phyloP scores from a whole-genome alignment of 768 basidiomycete species.

The Leccinum variicolor region DNA sequence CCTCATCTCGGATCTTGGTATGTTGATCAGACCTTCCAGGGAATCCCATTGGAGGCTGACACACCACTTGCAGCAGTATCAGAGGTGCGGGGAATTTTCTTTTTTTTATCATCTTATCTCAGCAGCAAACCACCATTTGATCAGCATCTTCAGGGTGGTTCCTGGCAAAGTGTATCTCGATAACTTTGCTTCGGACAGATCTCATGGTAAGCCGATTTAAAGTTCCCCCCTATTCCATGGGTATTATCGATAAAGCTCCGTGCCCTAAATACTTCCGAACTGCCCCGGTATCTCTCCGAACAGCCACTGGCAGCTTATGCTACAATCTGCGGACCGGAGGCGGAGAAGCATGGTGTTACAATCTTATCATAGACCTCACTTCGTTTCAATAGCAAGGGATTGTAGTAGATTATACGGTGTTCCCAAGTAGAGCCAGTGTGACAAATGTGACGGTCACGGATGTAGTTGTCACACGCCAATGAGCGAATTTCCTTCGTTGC shows the following conservation, averaged over 20 bases:
- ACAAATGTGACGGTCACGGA: conserved; percentile 21
- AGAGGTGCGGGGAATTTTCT: conserved; percentile 38
- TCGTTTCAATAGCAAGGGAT: conserved; percentile 47
- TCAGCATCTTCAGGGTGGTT: conserved; percentile 63
- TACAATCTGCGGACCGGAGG: conserved; percentile 44
- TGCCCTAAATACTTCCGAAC: conserved; percentile 6
- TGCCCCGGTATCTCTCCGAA: conserved; percentile 36
- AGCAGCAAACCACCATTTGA: conserved; percentile 3
- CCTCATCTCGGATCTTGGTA: conserved; percentile 32
- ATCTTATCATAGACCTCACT: conserved; percentile 50
- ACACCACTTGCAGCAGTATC: conserved; percentile 33
- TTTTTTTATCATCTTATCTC: conserved; percentile 2
- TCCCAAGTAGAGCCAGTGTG: conserved; percentile 4
- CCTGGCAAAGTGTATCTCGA: conserved; percentile 48
- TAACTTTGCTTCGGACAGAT: conserved; percentile 70
- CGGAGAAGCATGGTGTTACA: conserved; percentile 41
- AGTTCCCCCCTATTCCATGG: conserved; percentile 11
- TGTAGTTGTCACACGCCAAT: conserved; percentile 17
- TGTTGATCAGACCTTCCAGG: conserved; percentile 36
- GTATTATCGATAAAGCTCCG: conserved; percentile 2
- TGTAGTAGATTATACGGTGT: conserved; percentile 33
- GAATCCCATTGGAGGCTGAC: conserved; percentile 28
- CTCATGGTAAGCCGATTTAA: conserved; percentile 50
- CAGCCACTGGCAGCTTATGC: conserved; percentile 54
- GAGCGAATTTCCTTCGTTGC: conserved; percentile 19